Conservation (phyloP, 2,329 filamentous ascomycete genomes). For the Aspergillus tanneri region DNA sequence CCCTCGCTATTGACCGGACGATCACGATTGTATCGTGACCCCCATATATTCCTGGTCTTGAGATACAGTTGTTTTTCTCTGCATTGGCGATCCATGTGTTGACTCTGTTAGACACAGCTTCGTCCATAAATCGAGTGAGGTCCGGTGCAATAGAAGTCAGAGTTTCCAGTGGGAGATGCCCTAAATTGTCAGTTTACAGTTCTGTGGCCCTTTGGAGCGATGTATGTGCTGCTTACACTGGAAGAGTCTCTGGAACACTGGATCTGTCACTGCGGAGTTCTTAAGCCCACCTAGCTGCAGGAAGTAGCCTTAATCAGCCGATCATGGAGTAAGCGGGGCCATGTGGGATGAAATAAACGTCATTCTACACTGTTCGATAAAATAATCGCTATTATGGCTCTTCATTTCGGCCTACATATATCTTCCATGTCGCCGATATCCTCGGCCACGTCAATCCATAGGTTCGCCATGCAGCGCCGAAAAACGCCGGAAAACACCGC, state of each 20-base stretch:
- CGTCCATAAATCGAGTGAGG: constrained; percentile 19
- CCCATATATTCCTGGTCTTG: constrained; percentile 29
- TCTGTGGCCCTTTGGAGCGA: background rate
- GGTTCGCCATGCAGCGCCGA: too few relatives aligned
- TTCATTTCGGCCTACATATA: too few relatives aligned
- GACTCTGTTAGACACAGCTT: constrained; percentile 22
- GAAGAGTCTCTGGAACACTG: background rate
- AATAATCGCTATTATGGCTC: too few relatives aligned
- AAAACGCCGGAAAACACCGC: too few relatives aligned
- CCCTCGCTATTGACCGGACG: constrained; percentile 25
- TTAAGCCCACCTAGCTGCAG: too few relatives aligned
- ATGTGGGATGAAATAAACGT: too few relatives aligned
- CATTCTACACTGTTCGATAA: too few relatives aligned
- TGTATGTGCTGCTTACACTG: background rate
- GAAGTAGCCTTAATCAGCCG: too few relatives aligned
- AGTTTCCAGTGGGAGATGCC: constrained; percentile 19
- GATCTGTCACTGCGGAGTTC: too few relatives aligned
- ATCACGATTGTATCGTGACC: constrained; percentile 22
- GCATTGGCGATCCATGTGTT: constrained; percentile 25
- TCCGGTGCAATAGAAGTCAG: constrained; percentile 8
- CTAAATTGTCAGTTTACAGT: constrained; percentile 5
- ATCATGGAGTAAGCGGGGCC: too few relatives aligned
- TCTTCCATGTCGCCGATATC: too few relatives aligned
- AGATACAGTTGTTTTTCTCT: constrained; percentile 26
- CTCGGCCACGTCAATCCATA: too few relatives aligned